Evolutionary conservation across 768 basidiomycete genomes (phyloP).

Genomic region (Pleurotus djamor): DNA sequence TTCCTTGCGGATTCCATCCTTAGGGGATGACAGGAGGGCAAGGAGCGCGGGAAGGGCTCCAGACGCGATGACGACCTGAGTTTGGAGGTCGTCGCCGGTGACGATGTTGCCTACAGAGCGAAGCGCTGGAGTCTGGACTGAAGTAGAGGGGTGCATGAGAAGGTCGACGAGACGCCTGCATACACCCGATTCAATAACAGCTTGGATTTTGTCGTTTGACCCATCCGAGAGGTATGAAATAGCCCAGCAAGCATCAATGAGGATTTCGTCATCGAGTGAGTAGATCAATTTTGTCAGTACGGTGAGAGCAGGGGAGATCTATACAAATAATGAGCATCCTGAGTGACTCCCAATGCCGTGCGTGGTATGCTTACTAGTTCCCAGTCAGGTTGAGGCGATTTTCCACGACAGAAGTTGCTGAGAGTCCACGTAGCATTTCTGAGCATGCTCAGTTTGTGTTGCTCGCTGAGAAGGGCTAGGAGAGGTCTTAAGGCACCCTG

Average conservation of each 20-base stretch:
- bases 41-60: constrained; percentile 95
- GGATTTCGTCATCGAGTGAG: constrained; percentile 97
- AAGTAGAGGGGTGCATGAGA: constrained; percentile 91
- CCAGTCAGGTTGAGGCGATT: constrained; percentile 98
- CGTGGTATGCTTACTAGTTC: constrained; percentile 64
- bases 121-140: constrained; percentile 97
- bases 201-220: constrained; percentile 99
- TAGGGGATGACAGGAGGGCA: constrained; percentile 90
- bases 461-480: constrained; percentile 85
- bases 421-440: constrained; percentile 99
- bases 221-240: constrained; percentile 99
- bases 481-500: constrained; percentile 94
- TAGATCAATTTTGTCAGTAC: constrained; percentile 98
- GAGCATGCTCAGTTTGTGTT: constrained; percentile 99
- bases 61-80: constrained; percentile 98
- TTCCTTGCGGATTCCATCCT: constrained; percentile 99
- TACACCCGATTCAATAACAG: constrained; percentile 97
- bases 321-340: constrained; percentile 11
- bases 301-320: constrained; percentile 98
- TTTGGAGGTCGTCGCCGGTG: constrained; percentile 98
- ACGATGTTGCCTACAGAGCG: constrained; percentile 99
- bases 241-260: constrained; percentile 99
- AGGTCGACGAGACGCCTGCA: constrained; percentile 97
- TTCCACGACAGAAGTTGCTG: constrained; percentile 99
- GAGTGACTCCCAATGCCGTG: background rate